Conservation (phyloP, 257 asterid genomes). For the Primulina tabacum region DNA sequence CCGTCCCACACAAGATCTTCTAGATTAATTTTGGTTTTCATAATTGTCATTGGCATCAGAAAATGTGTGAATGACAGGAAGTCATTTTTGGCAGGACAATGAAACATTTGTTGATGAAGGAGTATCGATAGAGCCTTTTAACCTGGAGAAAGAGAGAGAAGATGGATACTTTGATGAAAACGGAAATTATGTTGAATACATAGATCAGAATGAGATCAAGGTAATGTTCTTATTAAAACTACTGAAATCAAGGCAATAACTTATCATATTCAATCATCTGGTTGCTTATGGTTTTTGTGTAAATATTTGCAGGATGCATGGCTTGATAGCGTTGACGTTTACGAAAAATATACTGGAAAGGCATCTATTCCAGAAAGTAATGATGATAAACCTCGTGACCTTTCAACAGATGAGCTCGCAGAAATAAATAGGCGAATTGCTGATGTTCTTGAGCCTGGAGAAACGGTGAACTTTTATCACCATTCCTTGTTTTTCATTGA, state of each 20-base stretch:
- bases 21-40: constrained; percentile 8
- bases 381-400: constrained; percentile 61
- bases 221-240: constrained; percentile 27
- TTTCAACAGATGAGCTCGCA: constrained; percentile 68
- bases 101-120: constrained; percentile 82
- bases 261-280: constrained; percentile 18
- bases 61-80: constrained; percentile 16
- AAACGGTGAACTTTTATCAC: constrained; percentile 52
- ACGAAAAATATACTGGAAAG: constrained; percentile 36
- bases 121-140: constrained; percentile 69
- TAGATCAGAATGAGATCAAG: constrained; percentile 67
- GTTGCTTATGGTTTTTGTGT: constrained; percentile 23
- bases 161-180: constrained; percentile 91
- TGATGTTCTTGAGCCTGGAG: constrained; percentile 83
- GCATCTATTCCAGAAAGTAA: constrained; percentile 26
- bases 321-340: constrained; percentile 81
- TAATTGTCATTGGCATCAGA: constrained; percentile 14
- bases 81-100: constrained; percentile 54
- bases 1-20: not conserved
- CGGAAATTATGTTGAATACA: constrained; percentile 82
- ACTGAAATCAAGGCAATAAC: not conserved
- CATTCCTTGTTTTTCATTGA: constrained; percentile 5
- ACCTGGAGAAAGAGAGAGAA: constrained; percentile 85
- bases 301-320: constrained; percentile 79
- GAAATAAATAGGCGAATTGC: constrained; percentile 87